These are phyloP conservation scores for Pseudogymnoascus sp. DNA, from an alignment of 2,329 filamentous ascomycete genomes.

Conservation along the genomic window DNA sequence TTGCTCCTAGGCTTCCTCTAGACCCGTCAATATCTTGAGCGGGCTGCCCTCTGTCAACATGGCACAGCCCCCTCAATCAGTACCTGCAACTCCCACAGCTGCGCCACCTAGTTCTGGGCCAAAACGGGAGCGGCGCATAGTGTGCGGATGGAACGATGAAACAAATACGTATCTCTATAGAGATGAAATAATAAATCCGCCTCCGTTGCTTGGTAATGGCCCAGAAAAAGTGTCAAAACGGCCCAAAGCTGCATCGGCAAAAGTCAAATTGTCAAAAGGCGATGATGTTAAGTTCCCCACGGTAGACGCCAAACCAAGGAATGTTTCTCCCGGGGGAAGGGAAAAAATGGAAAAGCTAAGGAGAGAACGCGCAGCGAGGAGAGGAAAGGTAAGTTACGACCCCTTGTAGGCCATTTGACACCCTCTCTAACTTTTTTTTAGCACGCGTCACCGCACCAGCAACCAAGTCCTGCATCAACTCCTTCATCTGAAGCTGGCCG, in stretches of 20 bases:
- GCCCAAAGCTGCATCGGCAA: neutral
- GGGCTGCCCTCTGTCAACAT: slow-evolving; percentile 6
- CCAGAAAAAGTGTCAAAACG: neutral
- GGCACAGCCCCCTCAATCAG: neutral
- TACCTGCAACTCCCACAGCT: neutral
- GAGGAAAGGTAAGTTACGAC: neutral
- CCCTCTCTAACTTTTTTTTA: neutral
- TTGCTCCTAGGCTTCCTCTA: neutral
- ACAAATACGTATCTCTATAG: slow-evolving; percentile 3
- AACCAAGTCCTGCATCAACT: neutral
- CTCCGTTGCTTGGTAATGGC: neutral
- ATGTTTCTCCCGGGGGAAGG: neutral
- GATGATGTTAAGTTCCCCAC: neutral
- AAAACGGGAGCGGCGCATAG: neutral
- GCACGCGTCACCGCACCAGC: neutral
- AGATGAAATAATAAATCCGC: neutral
- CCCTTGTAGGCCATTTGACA: neutral
- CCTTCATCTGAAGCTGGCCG: neutral
- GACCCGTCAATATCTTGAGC: neutral
- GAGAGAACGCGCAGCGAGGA: neutral
- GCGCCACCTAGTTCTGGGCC: neutral
- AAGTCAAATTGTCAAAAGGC: neutral
- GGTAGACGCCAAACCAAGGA: neutral
- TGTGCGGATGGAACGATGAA: slow-evolving; percentile 1
- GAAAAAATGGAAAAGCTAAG: neutral